Percentiles rank a stretch among this genome's conserved stretches.
Conservation (phyloP, 2,329 filamentous ascomycete species). For the Penicillium polonicum region DNA sequence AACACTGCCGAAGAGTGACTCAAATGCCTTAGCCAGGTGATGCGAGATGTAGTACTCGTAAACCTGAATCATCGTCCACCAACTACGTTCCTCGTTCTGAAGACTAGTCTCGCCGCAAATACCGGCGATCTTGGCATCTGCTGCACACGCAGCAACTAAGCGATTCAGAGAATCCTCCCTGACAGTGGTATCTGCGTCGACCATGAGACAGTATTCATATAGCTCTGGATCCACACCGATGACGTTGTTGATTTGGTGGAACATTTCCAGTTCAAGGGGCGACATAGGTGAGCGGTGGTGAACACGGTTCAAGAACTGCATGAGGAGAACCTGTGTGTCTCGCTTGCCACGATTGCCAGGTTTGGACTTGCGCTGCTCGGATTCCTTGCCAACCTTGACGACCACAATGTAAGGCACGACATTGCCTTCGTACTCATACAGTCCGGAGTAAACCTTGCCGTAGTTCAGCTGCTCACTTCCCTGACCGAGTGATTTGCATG, state of each 20-base stretch:
- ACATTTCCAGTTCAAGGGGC: conserved; percentile 94
- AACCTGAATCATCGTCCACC: conserved; percentile 99
- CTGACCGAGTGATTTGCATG: conserved; percentile 88
- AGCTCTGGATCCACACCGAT: conserved; percentile 97
- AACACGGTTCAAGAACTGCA: conserved; percentile 97
- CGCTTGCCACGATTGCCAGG: conserved; percentile 98
- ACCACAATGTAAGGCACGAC: conserved; percentile 95
- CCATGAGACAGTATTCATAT: conserved; percentile 96
- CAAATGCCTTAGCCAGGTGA: conserved; percentile 93
- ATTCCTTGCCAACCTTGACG: conserved; percentile 96
- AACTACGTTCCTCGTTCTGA: conserved; percentile 90
- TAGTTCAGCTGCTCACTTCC: conserved; percentile 95
- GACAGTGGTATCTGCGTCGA: conserved; percentile 95
- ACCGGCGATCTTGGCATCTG: conserved; percentile 93
- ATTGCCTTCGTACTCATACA: conserved; percentile 97
- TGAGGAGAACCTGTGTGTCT: conserved; percentile 91
- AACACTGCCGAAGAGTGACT: conserved; percentile 95
- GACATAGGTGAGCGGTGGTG: conserved; percentile 94
- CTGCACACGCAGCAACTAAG: conserved; percentile 85
- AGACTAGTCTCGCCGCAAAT: conserved; percentile 96
- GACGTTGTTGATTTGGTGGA: conserved; percentile 98
- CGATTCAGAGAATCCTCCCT: conserved; percentile 88
- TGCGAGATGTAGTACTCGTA: conserved; percentile 99
- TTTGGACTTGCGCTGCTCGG: conserved; percentile 85
- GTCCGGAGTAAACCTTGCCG: conserved; percentile 95